phyloP scores from a whole-genome alignment of 1,284 basidiomycete species.

The Rhodotorula sp. region DNA sequence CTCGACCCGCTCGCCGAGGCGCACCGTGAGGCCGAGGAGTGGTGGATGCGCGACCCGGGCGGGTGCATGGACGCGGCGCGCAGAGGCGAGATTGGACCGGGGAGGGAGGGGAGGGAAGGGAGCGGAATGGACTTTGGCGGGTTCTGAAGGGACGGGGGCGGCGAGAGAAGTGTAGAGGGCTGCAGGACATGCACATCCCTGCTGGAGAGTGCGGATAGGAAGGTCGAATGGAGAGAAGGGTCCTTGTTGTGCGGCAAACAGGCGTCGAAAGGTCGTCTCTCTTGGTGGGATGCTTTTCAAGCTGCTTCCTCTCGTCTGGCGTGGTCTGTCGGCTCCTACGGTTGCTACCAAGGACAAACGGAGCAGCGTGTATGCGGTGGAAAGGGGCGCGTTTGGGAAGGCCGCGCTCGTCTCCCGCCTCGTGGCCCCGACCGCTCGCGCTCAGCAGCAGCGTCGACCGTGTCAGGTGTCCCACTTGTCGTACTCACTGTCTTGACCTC shows the following conservation, averaged over 20 bases:
- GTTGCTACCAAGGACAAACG: no score
- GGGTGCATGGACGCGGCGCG: slow-evolving; percentile 16
- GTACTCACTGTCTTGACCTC: no score
- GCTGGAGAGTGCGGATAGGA: no score
- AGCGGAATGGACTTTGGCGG: not conserved
- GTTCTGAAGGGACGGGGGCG: not conserved
- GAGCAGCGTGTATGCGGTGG: not conserved
- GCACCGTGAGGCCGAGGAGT: slow-evolving; percentile 23
- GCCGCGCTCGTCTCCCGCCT: not conserved
- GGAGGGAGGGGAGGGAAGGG: slow-evolving; percentile 2
- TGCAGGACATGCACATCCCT: not conserved
- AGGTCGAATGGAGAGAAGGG: no score
- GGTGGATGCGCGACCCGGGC: slow-evolving; percentile 34
- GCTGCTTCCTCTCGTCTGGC: no score
- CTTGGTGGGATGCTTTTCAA: no score
- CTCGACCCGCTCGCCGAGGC: slow-evolving; percentile 42
- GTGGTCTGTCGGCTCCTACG: no score
- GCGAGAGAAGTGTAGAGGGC: not conserved
- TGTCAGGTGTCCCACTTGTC: no score
- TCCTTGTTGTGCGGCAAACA: no score
- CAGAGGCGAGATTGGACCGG: slow-evolving; percentile 5
- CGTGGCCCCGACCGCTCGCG: no score
- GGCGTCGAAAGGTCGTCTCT: no score
- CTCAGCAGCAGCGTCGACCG: not conserved
- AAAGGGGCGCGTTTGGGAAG: not conserved